Percentiles rank a stretch among this genome's conserved stretches.
These are phyloP conservation scores for Tardiomyces depauwii DNA, from an alignment of 1,139 yeast genomes.

Conservation along the genomic window DNA sequence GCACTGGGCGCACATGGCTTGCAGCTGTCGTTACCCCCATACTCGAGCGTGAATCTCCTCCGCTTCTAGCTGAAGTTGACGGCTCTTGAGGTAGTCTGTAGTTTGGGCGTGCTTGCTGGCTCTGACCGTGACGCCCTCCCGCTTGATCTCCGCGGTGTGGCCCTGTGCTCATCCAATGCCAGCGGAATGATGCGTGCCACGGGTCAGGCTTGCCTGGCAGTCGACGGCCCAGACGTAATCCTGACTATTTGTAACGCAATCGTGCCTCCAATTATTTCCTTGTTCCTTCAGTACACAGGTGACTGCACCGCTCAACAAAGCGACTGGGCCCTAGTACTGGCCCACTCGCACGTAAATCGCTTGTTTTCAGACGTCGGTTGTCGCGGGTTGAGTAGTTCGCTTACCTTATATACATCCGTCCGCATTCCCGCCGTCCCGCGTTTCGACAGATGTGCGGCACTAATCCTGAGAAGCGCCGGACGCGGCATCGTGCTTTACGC, in stretches of 20 bases:
- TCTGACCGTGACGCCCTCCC: neutral
- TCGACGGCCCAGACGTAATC: too few species aligned
- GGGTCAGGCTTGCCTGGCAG: too few species aligned
- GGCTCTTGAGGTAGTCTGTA: neutral
- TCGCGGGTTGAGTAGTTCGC: neutral
- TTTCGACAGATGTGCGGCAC: slow-evolving; percentile 1
- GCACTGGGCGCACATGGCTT: neutral
- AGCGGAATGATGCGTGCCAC: neutral
- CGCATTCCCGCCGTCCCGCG: neutral
- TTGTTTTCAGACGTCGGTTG: neutral
- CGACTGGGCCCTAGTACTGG: too few species aligned
- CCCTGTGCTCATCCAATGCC: neutral
- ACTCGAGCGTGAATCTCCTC: neutral
- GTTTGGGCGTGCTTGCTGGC: neutral
- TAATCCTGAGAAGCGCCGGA: neutral
- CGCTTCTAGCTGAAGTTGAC: neutral
- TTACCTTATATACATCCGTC: neutral
- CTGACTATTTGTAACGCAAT: too few species aligned
- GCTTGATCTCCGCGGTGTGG: neutral
- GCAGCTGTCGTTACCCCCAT: neutral
- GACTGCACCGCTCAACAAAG: too few species aligned
- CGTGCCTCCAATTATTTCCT: too few species aligned
- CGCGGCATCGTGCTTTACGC: neutral
- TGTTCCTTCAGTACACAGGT: too few species aligned
- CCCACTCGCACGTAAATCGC: too few species aligned